These are phyloP conservation scores for Scutellaria minor DNA, from an alignment of 257 asterid genomes.

Conservation along the genomic window DNA sequence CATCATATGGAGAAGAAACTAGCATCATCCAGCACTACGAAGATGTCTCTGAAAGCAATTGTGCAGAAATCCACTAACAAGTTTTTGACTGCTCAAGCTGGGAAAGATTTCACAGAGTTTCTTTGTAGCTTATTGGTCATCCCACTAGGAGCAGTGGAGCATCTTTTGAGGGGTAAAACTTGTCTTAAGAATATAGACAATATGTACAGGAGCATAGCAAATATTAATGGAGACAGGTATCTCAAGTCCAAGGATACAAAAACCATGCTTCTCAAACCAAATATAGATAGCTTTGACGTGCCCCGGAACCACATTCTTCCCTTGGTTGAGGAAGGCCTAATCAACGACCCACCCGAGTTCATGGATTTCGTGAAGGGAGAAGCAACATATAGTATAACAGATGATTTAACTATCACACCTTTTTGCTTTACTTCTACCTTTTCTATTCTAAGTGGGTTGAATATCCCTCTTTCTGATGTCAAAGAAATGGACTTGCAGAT, in stretches of 20 bases:
- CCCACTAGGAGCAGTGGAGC: conserved; percentile 31
- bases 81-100: not conserved
- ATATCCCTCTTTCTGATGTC: conserved; percentile 32
- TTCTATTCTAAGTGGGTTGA: not conserved
- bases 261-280: too few species aligned
- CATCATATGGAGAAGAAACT: not conserved
- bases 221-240: not conserved
- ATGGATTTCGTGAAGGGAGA: too few species aligned
- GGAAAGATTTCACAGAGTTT: conserved; percentile 1
- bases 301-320: too few species aligned
- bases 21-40: not conserved
- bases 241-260: not conserved
- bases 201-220: conserved; percentile 21
- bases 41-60: conserved; percentile 22
- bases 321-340: too few species aligned
- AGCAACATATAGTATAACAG: too few species aligned
- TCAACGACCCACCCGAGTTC: too few species aligned
- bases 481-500: conserved; percentile 24
- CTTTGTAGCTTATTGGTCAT: conserved; percentile 21
- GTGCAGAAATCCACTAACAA: not conserved
- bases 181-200: conserved; percentile 30
- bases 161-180: not conserved
- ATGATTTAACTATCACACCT: not conserved
- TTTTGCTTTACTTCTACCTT: not conserved
- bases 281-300: too few species aligned